phyloP scores from a whole-genome alignment of 768 basidiomycete genomes.

The Auriscalpium microsporum region DNA sequence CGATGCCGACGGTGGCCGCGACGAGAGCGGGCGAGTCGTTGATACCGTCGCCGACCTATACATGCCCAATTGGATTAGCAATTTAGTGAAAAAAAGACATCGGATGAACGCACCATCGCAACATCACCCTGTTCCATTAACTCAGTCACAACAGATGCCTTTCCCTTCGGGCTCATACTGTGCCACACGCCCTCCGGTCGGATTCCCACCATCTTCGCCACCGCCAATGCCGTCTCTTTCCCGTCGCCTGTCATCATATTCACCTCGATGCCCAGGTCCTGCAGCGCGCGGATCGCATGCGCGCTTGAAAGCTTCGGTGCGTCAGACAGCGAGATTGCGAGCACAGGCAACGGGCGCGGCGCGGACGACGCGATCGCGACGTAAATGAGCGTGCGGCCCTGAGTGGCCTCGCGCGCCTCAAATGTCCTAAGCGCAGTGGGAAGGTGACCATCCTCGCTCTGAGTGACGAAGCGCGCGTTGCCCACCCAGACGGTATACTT shows the following conservation, averaged over 20 bases:
- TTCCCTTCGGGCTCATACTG: slow-evolving; percentile 91
- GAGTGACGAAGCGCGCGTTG: slow-evolving; percentile 60
- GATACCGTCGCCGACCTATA: slow-evolving; percentile 94
- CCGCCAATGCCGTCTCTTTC: slow-evolving; percentile 73
- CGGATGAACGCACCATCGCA: slow-evolving; percentile 68
- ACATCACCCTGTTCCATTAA: slow-evolving; percentile 73
- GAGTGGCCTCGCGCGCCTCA: slow-evolving; percentile 57
- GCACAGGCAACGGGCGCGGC: slow-evolving; percentile 46
- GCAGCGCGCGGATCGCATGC: slow-evolving; percentile 72
- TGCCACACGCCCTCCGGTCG: slow-evolving; percentile 77
- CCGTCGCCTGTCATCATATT: slow-evolving; percentile 94
- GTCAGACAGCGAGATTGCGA: slow-evolving; percentile 83
- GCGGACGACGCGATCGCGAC: slow-evolving; percentile 53
- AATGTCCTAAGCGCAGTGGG: slow-evolving; percentile 56
- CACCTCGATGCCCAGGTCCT: slow-evolving; percentile 87
- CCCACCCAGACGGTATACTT: slow-evolving; percentile 62
- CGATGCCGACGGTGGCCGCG: slow-evolving; percentile 93
- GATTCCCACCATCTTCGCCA: slow-evolving; percentile 89
- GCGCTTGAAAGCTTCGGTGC: slow-evolving; percentile 77
- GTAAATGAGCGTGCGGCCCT: slow-evolving; percentile 82
- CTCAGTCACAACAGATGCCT: slow-evolving; percentile 77
- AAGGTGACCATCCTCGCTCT: slow-evolving; percentile 42
- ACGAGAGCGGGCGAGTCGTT: slow-evolving; percentile 98
- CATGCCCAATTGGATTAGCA: neutral
- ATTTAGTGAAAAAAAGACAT: neutral